Percentiles rank a stretch among this genome's conserved stretches.
phyloP scores from a whole-genome alignment of 2,329 filamentous ascomycete genomes.

The Bisporella sp. region DNA sequence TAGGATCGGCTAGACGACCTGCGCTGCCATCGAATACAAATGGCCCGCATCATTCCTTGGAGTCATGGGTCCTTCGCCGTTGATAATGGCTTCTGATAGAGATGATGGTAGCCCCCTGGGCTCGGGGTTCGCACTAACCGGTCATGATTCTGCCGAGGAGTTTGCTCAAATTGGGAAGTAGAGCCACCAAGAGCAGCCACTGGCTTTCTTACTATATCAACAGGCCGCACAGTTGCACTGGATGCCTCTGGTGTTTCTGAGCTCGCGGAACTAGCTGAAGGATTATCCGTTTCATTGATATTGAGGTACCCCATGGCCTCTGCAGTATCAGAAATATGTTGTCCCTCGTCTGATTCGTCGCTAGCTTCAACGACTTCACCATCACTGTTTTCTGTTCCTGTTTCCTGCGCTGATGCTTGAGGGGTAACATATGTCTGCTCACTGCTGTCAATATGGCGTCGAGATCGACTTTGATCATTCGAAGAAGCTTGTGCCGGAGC shows the following conservation, averaged over 20 bases:
- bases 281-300: conserved; percentile 10
- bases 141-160: conserved; percentile 8
- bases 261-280: conserved; percentile 7
- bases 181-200: conserved; percentile 2
- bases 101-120: conserved; percentile 29
- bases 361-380: conserved; percentile 16
- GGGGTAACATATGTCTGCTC: background rate
- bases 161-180: conserved; percentile 6
- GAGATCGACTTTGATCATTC: background rate
- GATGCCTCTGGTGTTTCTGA: conserved; percentile 5
- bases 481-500: conserved; percentile 1
- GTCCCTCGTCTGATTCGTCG: conserved; percentile 14
- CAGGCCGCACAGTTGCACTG: conserved; percentile 20
- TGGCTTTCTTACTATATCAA: conserved; percentile 19
- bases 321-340: conserved; percentile 6
- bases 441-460: background rate
- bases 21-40: conserved; percentile 86
- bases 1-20: conserved; percentile 21
- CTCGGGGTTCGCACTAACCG: conserved; percentile 24
- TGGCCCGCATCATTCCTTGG: conserved; percentile 82
- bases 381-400: conserved; percentile 7
- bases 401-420: background rate
- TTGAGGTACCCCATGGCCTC: conserved; percentile 12
- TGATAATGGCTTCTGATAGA: conserved; percentile 31
- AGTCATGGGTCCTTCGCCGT: conserved; percentile 74